These are phyloP conservation scores for Calonectria pseudoturangicola DNA, from an alignment of 2,329 filamentous ascomycete genomes.

Conservation along the genomic window DNA sequence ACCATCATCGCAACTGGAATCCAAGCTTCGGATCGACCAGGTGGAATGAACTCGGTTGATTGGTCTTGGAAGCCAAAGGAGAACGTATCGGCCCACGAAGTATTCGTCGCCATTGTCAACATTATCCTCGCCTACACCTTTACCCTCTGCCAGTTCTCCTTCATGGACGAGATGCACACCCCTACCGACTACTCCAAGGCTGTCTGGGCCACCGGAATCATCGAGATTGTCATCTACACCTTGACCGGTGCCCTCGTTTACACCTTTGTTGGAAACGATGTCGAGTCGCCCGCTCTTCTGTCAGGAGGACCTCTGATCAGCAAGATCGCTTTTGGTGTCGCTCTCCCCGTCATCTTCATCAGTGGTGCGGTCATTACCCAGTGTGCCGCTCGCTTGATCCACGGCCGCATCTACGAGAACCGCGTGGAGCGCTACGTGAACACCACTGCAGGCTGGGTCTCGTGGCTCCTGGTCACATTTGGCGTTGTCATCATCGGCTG, in stretches of 20 bases:
- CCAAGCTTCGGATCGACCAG: conserved; percentile 21
- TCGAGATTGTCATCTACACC: conserved; percentile 40
- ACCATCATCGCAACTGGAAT: conserved; percentile 39
- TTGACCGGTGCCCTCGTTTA: conserved; percentile 40
- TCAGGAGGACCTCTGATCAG: conserved; percentile 36
- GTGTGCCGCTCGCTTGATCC: conserved; percentile 34
- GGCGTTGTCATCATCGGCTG: conserved; percentile 35
- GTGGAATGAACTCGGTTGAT: conserved; percentile 36
- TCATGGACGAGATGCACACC: conserved; percentile 42
- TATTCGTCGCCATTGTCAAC: conserved; percentile 40
- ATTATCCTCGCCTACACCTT: conserved; percentile 42
- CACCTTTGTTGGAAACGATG: conserved; percentile 34
- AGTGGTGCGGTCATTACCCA: conserved; percentile 40
- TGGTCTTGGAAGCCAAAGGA: conserved; percentile 38
- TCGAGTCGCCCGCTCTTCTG: conserved; percentile 39
- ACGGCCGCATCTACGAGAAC: conserved; percentile 40
- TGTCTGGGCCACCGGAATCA: conserved; percentile 39
- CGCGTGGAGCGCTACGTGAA: conserved; percentile 40
- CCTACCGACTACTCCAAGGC: conserved; percentile 39
- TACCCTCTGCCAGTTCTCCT: conserved; percentile 39
- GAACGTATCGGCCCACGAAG: conserved; percentile 35
- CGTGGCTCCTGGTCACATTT: conserved; percentile 29
- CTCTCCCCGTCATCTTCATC: conserved; percentile 41
- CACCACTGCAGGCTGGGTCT: conserved; percentile 37
- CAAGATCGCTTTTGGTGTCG: conserved; percentile 38